phyloP scores from a whole-genome alignment of 2,329 filamentous ascomycete species.

The Aspergillus unguis region DNA sequence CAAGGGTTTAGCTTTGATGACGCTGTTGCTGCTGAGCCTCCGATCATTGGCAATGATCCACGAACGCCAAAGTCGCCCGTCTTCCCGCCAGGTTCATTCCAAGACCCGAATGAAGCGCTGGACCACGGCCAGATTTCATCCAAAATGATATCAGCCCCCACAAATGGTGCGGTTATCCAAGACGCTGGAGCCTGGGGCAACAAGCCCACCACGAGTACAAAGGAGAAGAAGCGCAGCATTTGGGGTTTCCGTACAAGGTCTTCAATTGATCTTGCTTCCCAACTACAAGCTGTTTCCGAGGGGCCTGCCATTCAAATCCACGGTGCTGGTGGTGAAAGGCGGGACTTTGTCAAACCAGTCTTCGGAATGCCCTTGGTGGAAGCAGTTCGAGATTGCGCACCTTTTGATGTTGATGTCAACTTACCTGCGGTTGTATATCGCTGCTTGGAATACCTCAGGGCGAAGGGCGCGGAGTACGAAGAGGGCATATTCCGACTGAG shows the following conservation, averaged over 20 bases:
- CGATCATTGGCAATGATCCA: constrained; percentile 46
- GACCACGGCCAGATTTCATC: constrained; percentile 29
- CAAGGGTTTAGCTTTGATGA: constrained; percentile 56
- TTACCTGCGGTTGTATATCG: constrained; percentile 92
- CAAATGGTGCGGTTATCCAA: constrained; percentile 78
- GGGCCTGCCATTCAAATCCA: constrained; percentile 49
- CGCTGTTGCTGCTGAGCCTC: constrained; percentile 56
- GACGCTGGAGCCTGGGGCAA: constrained; percentile 85
- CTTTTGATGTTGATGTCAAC: constrained; percentile 66
- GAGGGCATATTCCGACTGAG: constrained; percentile 96
- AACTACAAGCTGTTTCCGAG: constrained; percentile 33
- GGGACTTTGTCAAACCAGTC: constrained; percentile 63
- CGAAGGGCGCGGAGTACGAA: constrained; percentile 75
- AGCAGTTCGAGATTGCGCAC: constrained; percentile 77
- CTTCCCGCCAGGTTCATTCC: constrained; percentile 26
- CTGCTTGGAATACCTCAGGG: constrained; percentile 87
- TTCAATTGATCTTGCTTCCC: constrained; percentile 61
- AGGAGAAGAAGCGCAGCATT: constrained; percentile 75
- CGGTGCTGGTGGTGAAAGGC: constrained; percentile 43
- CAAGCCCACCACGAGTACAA: constrained; percentile 61
- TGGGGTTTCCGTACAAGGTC: constrained; percentile 65
- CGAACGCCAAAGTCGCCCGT: constrained; percentile 34
- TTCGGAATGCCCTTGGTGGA: constrained; percentile 85
- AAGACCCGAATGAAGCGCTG: constrained; percentile 30
- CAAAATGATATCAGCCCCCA: constrained; percentile 75